Conservation (phyloP, 2,329 filamentous ascomycete genomes). For the Cordyceps tenuipes region DNA sequence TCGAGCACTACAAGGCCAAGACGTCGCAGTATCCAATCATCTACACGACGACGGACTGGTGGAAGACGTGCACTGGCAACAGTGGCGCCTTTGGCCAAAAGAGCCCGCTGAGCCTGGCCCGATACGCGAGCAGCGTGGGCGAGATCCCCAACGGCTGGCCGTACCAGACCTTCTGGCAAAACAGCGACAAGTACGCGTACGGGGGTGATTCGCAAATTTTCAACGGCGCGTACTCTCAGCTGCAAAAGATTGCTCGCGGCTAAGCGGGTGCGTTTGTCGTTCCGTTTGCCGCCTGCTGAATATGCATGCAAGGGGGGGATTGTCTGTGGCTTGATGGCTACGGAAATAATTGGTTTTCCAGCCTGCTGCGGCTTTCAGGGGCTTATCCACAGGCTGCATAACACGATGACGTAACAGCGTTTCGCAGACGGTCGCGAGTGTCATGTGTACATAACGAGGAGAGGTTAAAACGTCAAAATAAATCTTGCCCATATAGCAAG, state of each 20-base stretch:
- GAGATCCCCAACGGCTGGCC: constrained; percentile 43
- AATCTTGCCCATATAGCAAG: background rate
- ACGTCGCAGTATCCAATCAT: constrained; percentile 44
- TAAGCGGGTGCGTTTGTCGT: background rate
- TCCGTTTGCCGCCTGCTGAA: background rate
- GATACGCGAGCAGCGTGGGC: constrained; percentile 33
- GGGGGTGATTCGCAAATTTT: constrained; percentile 18
- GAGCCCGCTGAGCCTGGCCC: constrained; percentile 40
- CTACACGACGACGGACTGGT: constrained; percentile 46
- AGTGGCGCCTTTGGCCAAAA: constrained; percentile 35
- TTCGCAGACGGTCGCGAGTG: background rate
- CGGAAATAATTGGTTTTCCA: background rate
- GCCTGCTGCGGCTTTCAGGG: background rate
- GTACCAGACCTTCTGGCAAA: constrained; percentile 41
- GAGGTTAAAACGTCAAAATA: background rate
- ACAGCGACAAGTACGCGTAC: constrained; percentile 14
- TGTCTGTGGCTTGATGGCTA: background rate
- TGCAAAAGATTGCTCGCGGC: constrained; percentile 17
- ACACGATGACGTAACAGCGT: background rate
- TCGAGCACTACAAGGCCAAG: constrained; percentile 37
- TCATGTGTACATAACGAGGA: background rate
- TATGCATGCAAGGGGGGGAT: no score
- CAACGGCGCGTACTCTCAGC: constrained; percentile 16
- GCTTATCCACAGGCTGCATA: background rate
- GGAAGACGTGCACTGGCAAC: constrained; percentile 44